phyloP scores from a whole-genome alignment of 805 yeast genomes.

The Saturnispora bothae region DNA sequence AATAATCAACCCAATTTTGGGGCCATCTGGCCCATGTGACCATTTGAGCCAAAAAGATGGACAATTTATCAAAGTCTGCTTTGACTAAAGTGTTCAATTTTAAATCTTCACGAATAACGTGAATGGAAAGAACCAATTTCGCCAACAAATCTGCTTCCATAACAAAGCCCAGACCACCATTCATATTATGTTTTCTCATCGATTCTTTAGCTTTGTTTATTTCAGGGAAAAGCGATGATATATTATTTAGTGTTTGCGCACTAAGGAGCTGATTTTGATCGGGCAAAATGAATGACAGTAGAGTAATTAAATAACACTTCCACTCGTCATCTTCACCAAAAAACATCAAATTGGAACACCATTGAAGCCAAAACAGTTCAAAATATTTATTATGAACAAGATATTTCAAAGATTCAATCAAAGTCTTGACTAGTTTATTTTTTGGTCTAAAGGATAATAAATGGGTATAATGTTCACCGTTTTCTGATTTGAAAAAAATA shows the following conservation, averaged over 20 bases:
- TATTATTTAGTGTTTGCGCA: slow-evolving; percentile 13
- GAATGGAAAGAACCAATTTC: slow-evolving; percentile 56
- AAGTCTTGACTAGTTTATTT: slow-evolving; percentile 31
- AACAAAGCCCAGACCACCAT: slow-evolving; percentile 2
- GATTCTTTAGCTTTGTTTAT: slow-evolving; percentile 15
- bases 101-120: slow-evolving; percentile 67
- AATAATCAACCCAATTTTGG: slow-evolving; percentile 49
- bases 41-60: slow-evolving; percentile 48
- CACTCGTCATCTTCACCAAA: slow-evolving; percentile 38
- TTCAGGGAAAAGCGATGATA: slow-evolving; percentile 20
- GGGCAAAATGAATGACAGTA: slow-evolving; percentile 42
- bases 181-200: slow-evolving; percentile 5
- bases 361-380: slow-evolving; percentile 49
- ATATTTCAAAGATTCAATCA: slow-evolving; percentile 41
- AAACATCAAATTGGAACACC: slow-evolving; percentile 44
- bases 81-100: slow-evolving; percentile 42
- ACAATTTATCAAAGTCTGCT: slow-evolving; percentile 31
- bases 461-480: slow-evolving; percentile 22
- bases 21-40: slow-evolving; percentile 70
- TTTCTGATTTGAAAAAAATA: slow-evolving; percentile 17
- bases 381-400: slow-evolving; percentile 48
- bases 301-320: slow-evolving; percentile 44
- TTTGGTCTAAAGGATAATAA: slow-evolving; percentile 36
- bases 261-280: slow-evolving; percentile 24
- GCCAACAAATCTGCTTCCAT: slow-evolving; percentile 41